These are phyloP conservation scores for Leptographium galeiforme DNA, from an alignment of 2,329 filamentous ascomycete genomes.

Conservation along the genomic window DNA sequence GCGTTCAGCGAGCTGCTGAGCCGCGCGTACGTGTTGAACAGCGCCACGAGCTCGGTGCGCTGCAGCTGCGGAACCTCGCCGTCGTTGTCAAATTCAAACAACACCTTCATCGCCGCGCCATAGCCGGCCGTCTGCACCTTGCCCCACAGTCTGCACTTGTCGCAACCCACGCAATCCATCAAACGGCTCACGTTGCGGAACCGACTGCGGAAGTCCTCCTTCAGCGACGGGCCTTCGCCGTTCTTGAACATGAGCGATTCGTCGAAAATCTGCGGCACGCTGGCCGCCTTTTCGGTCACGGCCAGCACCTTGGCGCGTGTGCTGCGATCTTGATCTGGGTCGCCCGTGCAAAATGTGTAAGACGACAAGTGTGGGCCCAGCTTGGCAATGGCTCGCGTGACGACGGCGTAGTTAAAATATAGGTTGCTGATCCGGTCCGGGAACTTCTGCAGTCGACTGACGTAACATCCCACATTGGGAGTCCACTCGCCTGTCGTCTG, in stretches of 20 bases:
- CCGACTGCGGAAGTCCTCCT: conserved; percentile 93
- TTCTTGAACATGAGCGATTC: conserved; percentile 91
- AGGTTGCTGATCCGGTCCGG: conserved; percentile 92
- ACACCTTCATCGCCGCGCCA: conserved; percentile 83
- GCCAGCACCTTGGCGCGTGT: conserved; percentile 74
- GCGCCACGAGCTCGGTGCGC: conserved; percentile 81
- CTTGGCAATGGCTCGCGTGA: conserved; percentile 84
- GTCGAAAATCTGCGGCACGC: conserved; percentile 74
- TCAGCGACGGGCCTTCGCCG: conserved; percentile 60
- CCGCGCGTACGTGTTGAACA: conserved; percentile 87
- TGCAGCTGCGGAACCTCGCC: conserved; percentile 55
- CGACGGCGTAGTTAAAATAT: conserved; percentile 98
- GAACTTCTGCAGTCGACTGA: conserved; percentile 65
- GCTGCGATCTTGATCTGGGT: conserved; percentile 59
- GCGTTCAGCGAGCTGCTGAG: conserved; percentile 70
- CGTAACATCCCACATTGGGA: conserved; percentile 82
- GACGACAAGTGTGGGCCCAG: conserved; percentile 62
- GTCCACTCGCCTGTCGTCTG: conserved; percentile 89
- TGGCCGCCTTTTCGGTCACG: conserved; percentile 57
- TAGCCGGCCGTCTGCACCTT: conserved; percentile 94
- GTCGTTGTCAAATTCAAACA: conserved; percentile 78
- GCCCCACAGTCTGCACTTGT: conserved; percentile 96
- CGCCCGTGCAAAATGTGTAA: conserved; percentile 89
- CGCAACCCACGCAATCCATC: conserved; percentile 98
- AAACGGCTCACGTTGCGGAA: conserved; percentile 93